Conservation (phyloP, 1,284 basidiomycete genomes). For the Leccinum subrobustum region DNA sequence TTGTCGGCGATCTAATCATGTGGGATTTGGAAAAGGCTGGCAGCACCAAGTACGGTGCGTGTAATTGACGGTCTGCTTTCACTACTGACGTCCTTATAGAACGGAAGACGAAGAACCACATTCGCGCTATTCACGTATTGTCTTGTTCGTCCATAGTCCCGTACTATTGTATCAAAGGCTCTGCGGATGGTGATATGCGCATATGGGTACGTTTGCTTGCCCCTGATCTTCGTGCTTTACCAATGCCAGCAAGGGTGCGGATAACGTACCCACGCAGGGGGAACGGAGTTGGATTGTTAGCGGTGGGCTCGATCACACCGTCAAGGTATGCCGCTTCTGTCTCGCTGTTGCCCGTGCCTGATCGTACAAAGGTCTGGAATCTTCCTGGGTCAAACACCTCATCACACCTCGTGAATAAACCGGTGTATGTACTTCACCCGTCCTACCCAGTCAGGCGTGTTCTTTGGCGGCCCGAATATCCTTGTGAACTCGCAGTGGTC, state of each 20-base stretch:
- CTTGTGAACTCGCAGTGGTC: conserved; percentile 76
- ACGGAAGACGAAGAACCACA: conserved; percentile 70
- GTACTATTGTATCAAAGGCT: conserved; percentile 77
- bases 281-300: conserved; percentile 76
- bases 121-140: conserved; percentile 73
- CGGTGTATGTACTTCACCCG: conserved; percentile 73
- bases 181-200: conserved; percentile 79
- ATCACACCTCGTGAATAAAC: conserved; percentile 55
- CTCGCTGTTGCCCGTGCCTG: neutral
- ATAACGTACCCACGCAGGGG: conserved; percentile 21
- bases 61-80: conserved; percentile 5
- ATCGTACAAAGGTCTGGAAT: conserved; percentile 68
- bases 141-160: conserved; percentile 60
- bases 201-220: conserved; percentile 65
- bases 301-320: conserved; percentile 77
- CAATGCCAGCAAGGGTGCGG: conserved; percentile 16
- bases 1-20: conserved; percentile 72
- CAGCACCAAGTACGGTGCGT: conserved; percentile 66
- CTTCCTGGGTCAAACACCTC: conserved; percentile 50
- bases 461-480: conserved; percentile 77
- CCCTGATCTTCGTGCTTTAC: neutral
- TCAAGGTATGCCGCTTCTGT: conserved; percentile 53
- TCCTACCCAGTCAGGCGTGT: conserved; percentile 74
- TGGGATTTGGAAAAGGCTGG: conserved; percentile 79
- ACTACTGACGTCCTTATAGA: conserved; percentile 43